Conservation (phyloP, 2,329 filamentous ascomycete species). For the Sordariomycetes sp. region DNA sequence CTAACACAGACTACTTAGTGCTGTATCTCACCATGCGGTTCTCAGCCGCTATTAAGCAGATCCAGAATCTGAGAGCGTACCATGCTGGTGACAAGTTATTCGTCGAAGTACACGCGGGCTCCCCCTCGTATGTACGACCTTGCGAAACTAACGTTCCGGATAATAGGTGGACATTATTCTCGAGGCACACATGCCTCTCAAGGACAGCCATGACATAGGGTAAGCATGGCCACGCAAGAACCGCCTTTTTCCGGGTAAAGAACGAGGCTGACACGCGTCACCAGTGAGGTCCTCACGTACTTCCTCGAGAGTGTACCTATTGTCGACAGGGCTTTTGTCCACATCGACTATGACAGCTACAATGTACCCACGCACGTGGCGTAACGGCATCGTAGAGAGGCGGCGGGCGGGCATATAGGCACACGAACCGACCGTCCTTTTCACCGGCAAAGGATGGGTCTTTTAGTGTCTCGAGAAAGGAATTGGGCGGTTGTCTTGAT, state of each 20-base stretch:
- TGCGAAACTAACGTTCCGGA: not conserved
- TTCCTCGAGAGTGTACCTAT: slow-evolving; percentile 74
- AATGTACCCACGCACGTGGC: slow-evolving; percentile 47
- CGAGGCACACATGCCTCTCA: slow-evolving; percentile 59
- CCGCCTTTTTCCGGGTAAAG: not conserved
- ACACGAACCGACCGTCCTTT: not conserved
- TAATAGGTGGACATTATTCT: slow-evolving; percentile 65
- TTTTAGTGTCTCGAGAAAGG: not conserved
- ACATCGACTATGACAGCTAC: slow-evolving; percentile 50
- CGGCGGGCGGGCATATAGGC: not conserved
- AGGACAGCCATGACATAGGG: slow-evolving; percentile 65
- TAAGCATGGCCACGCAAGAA: not conserved
- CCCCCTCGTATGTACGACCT: slow-evolving; percentile 11
- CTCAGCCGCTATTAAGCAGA: slow-evolving; percentile 73
- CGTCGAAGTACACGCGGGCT: slow-evolving; percentile 29
- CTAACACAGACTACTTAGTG: slow-evolving; percentile 20
- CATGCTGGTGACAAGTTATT: slow-evolving; percentile 78
- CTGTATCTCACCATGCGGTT: slow-evolving; percentile 92
- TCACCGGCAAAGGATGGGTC: not conserved
- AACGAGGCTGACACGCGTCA: not conserved
- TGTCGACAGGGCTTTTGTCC: slow-evolving; percentile 60
- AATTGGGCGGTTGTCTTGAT: not conserved
- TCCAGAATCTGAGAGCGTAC: slow-evolving; percentile 75
- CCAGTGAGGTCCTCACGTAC: slow-evolving; percentile 60
- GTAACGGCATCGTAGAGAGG: not conserved